These are phyloP conservation scores for Hemileccinum rubropunctum DNA, from an alignment of 768 basidiomycete genomes.

Conservation along the genomic window DNA sequence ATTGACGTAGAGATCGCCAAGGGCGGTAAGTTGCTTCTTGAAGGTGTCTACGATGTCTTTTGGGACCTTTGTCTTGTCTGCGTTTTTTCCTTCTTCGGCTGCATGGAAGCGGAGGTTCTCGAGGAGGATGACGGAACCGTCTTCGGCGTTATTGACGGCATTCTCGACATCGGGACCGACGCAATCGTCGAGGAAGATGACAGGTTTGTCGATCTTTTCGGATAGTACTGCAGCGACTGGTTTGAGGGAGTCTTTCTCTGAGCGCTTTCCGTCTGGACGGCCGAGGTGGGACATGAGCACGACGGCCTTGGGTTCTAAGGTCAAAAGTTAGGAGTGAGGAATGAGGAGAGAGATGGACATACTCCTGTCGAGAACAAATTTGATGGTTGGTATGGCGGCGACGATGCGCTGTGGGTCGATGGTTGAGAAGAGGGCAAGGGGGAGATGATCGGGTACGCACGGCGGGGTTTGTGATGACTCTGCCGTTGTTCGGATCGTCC, in stretches of 20 bases:
- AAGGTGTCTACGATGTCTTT: constrained; percentile 76
- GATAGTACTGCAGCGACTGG: constrained; percentile 75
- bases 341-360: constrained; percentile 6
- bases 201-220: constrained; percentile 44
- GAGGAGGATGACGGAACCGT: constrained; percentile 80
- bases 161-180: constrained; percentile 85
- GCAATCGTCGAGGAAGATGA: constrained; percentile 82
- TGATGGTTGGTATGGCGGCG: constrained; percentile 92
- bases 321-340: neutral
- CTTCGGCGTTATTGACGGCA: constrained; percentile 55
- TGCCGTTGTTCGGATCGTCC: constrained; percentile 63
- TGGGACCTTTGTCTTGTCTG: constrained; percentile 96
- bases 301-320: constrained; percentile 71
- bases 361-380: constrained; percentile 89
- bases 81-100: constrained; percentile 97
- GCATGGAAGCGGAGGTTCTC: constrained; percentile 99
- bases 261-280: constrained; percentile 90
- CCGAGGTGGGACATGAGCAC: constrained; percentile 98
- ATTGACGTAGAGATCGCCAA: constrained; percentile 97
- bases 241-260: constrained; percentile 85
- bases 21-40: constrained; percentile 80
- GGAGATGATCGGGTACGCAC: constrained; percentile 48
- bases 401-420: constrained; percentile 76
- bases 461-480: constrained; percentile 95
- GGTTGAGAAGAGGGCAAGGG: constrained; percentile 1